These are phyloP conservation scores for Volvox carteri DNA, from an alignment of 163 green algal species.

Conservation along the genomic window DNA sequence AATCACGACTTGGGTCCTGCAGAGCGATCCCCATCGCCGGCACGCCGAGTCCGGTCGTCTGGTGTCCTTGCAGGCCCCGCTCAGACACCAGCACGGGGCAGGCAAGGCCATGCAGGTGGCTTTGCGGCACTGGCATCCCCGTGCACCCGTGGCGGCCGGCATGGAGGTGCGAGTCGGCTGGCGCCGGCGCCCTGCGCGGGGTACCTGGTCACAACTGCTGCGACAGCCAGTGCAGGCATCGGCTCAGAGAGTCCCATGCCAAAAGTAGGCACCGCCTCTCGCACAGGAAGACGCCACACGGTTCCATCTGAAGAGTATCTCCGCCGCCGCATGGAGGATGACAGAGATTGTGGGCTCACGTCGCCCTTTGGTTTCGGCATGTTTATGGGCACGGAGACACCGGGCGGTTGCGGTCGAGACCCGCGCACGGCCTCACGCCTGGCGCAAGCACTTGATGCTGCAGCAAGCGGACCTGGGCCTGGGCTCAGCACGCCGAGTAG, in stretches of 20 bases:
- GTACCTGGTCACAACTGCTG: not conserved
- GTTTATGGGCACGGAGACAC: not conserved
- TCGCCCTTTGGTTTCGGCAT: conserved; percentile 50
- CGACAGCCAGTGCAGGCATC: not conserved
- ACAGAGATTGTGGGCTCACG: not conserved
- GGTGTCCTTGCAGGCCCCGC: not conserved
- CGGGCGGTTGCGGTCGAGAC: not conserved
- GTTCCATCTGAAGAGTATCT: not conserved
- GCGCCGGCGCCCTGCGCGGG: not conserved
- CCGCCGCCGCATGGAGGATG: conserved; percentile 1
- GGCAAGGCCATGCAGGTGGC: not conserved
- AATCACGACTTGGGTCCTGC: not conserved
- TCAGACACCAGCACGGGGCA: not conserved
- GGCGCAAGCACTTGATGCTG: not conserved
- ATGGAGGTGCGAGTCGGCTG: conserved; percentile 5
- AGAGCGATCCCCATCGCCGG: not conserved
- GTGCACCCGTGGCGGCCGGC: not conserved
- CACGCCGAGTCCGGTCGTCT: not conserved
- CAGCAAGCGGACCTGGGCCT: not conserved
- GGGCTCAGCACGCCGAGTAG: not conserved
- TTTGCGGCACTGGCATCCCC: not conserved
- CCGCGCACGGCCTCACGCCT: not conserved
- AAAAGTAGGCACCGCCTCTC: conserved; percentile 37
- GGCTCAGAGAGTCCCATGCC: conserved; percentile 33
- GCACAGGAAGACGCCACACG: conserved; percentile 1